Evolutionary conservation across 2,329 filamentous ascomycete genomes (phyloP).

Genomic region (Xylaria sp.): DNA sequence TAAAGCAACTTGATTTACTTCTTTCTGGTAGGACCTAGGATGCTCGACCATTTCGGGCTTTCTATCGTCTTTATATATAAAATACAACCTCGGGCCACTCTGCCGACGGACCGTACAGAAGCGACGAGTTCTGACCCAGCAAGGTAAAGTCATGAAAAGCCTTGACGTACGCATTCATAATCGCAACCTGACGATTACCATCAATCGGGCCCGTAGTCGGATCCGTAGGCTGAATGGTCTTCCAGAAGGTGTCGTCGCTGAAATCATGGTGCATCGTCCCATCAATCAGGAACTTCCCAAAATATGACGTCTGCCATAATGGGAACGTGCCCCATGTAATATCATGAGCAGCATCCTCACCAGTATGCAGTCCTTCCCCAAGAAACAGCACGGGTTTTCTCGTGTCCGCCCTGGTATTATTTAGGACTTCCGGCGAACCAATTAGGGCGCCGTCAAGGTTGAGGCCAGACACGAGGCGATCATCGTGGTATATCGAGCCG

Average conservation of each 20-base stretch:
- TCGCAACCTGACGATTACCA: slow-evolving; percentile 18
- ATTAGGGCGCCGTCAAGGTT: slow-evolving; percentile 43
- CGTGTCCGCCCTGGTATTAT: slow-evolving; percentile 24
- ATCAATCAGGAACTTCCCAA: slow-evolving; percentile 27
- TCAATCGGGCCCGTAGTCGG: slow-evolving; percentile 33
- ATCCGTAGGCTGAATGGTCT: slow-evolving; percentile 31
- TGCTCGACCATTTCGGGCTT: not conserved
- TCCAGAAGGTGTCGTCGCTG: slow-evolving; percentile 40
- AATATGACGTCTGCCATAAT: slow-evolving; percentile 32
- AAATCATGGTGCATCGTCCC: slow-evolving; percentile 39
- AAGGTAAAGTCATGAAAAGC: slow-evolving; percentile 34
- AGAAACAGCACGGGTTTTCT: slow-evolving; percentile 23
- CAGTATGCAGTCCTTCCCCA: slow-evolving; percentile 17
- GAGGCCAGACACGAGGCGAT: slow-evolving; percentile 36
- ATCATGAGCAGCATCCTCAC: slow-evolving; percentile 2
- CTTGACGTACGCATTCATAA: slow-evolving; percentile 27
- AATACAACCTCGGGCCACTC: slow-evolving; percentile 25
- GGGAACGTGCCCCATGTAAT: slow-evolving; percentile 40
- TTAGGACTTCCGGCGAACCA: not conserved
- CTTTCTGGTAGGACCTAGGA: not conserved
- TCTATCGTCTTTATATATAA: not conserved
- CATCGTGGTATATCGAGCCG: slow-evolving; percentile 19
- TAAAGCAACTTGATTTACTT: too few relatives aligned
- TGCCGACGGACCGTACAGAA: slow-evolving; percentile 32
- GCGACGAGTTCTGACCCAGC: slow-evolving; percentile 23